These are phyloP conservation scores for Isabelozyma heimii DNA, from an alignment of 805 yeast species.

Conservation along the genomic window DNA sequence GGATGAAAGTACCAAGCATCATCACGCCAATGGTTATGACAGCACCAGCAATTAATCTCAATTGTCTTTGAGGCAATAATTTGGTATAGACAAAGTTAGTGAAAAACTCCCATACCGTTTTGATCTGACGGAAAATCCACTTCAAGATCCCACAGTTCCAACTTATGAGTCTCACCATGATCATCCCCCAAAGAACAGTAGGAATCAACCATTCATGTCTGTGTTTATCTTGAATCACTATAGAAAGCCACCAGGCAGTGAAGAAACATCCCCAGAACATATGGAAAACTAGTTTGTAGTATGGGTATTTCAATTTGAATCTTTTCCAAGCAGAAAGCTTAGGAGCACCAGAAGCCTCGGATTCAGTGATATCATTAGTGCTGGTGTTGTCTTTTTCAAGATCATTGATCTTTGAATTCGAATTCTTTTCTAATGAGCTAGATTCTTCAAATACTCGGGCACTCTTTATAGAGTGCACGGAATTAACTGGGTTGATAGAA, in stretches of 20 bases:
- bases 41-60: slow-evolving; percentile 45
- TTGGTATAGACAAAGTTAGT: slow-evolving; percentile 33
- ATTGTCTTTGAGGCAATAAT: slow-evolving; percentile 38
- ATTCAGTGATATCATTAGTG: background rate
- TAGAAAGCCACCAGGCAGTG: slow-evolving; percentile 59
- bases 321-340: slow-evolving; percentile 2
- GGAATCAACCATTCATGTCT: slow-evolving; percentile 58
- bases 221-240: slow-evolving; percentile 47
- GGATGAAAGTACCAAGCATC: slow-evolving; percentile 54
- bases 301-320: slow-evolving; percentile 12
- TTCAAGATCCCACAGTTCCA: slow-evolving; percentile 39
- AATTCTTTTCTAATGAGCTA: background rate
- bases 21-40: slow-evolving; percentile 44
- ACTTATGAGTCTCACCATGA: slow-evolving; percentile 51
- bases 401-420: background rate
- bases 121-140: slow-evolving; percentile 15
- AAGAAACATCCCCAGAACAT: slow-evolving; percentile 35
- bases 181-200: slow-evolving; percentile 48
- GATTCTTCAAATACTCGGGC: background rate
- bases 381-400: background rate
- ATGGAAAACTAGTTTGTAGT: slow-evolving; percentile 11
- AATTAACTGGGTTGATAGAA: background rate
- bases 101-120: slow-evolving; percentile 26
- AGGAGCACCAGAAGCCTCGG: background rate
- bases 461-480: background rate